Evolutionary conservation across 352 stramenopile species (phyloP).

Genomic region (Pythium apleroticum): DNA sequence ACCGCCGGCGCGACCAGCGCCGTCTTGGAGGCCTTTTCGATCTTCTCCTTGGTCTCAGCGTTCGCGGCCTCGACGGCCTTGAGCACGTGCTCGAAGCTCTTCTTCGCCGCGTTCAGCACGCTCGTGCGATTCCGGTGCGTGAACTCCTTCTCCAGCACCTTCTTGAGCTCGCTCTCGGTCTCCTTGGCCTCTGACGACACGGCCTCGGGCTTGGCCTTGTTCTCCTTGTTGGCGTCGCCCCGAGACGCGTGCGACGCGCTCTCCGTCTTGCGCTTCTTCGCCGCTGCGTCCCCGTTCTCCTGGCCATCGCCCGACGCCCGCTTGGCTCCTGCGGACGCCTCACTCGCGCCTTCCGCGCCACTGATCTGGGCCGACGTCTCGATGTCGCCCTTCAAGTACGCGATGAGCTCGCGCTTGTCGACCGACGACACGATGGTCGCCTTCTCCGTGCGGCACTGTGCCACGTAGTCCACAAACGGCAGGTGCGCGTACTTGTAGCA

Average conservation of each 20-base stretch:
- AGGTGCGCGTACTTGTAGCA: constrained; percentile 76
- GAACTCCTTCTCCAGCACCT: constrained; percentile 67
- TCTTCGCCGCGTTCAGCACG: constrained; percentile 76
- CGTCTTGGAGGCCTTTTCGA: constrained; percentile 80
- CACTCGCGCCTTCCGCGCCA: constrained; percentile 21
- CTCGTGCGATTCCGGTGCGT: constrained; percentile 64
- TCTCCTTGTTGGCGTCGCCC: constrained; percentile 39
- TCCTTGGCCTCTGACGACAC: constrained; percentile 27
- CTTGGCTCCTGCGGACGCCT: background rate
- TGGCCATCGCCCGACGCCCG: constrained; percentile 19
- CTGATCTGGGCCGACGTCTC: constrained; percentile 74
- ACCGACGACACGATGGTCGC: constrained; percentile 82
- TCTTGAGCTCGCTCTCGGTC: constrained; percentile 53
- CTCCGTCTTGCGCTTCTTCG: constrained; percentile 21
- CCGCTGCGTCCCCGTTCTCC: constrained; percentile 13
- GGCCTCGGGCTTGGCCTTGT: constrained; percentile 31
- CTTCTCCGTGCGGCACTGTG: constrained; percentile 78
- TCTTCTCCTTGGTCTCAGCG: constrained; percentile 85
- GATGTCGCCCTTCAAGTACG: constrained; percentile 84
- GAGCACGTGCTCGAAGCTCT: constrained; percentile 80
- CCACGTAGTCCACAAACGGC: constrained; percentile 83
- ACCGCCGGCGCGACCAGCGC: constrained; percentile 46
- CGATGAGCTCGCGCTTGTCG: constrained; percentile 87
- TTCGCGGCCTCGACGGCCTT: constrained; percentile 82
- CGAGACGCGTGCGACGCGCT: too few relatives aligned